Conservation (phyloP, 805 yeast genomes). For the Barnettozyma salicaria region DNA sequence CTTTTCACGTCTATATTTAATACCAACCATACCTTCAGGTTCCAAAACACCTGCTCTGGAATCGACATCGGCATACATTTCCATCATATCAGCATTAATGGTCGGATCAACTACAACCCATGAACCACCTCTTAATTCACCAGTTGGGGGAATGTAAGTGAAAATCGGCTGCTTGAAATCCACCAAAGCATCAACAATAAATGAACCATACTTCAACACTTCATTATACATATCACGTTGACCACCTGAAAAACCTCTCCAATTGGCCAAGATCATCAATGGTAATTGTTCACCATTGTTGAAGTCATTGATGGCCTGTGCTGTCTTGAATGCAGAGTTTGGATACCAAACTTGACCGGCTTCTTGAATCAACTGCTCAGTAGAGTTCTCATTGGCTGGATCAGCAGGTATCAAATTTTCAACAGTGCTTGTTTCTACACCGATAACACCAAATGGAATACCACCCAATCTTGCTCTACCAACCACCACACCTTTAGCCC, state of each 20-base stretch:
- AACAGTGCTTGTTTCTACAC: conserved; percentile 85
- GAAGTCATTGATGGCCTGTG: conserved; percentile 97
- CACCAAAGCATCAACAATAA: conserved; percentile 93
- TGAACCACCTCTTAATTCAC: conserved; percentile 99
- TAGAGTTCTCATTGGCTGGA: conserved; percentile 95
- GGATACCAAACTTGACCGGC: conserved; percentile 99
- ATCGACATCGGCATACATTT: conserved; percentile 96
- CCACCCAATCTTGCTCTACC: conserved; percentile 99
- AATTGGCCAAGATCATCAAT: conserved; percentile 93
- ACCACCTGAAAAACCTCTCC: conserved; percentile 99
- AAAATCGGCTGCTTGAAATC: conserved; percentile 95
- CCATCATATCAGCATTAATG: conserved; percentile 95
- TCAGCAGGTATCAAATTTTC: conserved; percentile 95
- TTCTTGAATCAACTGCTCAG: conserved; percentile 81
- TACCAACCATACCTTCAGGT: conserved; percentile 99
- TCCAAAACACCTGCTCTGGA: conserved; percentile 97
- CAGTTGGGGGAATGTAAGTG: conserved; percentile 96
- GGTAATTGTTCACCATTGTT: conserved; percentile 98
- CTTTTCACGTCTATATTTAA: conserved; percentile 93
- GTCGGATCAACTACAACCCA: conserved; percentile 99
- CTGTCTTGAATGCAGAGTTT: conserved; percentile 97
- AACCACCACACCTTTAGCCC: conserved; percentile 98
- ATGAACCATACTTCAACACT: conserved; percentile 94
- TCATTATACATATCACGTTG: conserved; percentile 99
- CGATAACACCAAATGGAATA: conserved; percentile 97